Percentiles rank a stretch among this genome's conserved stretches.
phyloP scores from a whole-genome alignment of 2,329 filamentous ascomycete genomes.

The Trichoderma simmonsii region DNA sequence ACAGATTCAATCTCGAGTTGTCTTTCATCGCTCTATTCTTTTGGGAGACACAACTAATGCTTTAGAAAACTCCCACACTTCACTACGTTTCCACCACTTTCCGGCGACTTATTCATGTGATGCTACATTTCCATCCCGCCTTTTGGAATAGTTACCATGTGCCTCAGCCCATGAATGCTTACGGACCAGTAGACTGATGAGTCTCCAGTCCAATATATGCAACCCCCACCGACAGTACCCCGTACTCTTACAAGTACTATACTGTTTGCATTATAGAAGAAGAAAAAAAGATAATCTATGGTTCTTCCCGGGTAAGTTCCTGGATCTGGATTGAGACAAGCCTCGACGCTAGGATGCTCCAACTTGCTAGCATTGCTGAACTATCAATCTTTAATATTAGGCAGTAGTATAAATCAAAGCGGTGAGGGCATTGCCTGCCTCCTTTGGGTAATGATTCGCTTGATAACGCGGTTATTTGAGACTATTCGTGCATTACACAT shows the following conservation, averaged over 20 bases:
- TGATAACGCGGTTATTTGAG: not conserved
- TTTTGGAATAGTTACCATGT: not conserved
- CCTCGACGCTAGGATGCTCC: not conserved
- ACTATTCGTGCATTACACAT: not conserved
- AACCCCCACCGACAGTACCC: not conserved
- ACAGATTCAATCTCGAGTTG: not conserved
- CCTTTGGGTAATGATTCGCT: not conserved
- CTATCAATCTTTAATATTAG: not conserved
- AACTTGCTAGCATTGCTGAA: not conserved
- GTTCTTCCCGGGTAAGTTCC: not conserved
- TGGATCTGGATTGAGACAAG: conserved; percentile 1
- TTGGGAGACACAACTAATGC: not conserved
- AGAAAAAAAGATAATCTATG: not conserved
- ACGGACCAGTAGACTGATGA: not conserved
- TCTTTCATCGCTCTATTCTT: not conserved
- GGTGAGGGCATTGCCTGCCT: not conserved
- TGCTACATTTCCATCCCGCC: not conserved
- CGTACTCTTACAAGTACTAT: not conserved
- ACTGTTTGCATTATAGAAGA: not conserved
- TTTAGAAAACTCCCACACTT: not conserved
- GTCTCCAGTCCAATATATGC: not conserved
- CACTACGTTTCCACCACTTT: not conserved
- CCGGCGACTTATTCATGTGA: not conserved
- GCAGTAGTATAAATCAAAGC: not conserved
- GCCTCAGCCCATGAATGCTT: not conserved